Evolutionary conservation across 306 rosid species (phyloP).

Genomic region (Vigna reflexopilosa): DNA sequence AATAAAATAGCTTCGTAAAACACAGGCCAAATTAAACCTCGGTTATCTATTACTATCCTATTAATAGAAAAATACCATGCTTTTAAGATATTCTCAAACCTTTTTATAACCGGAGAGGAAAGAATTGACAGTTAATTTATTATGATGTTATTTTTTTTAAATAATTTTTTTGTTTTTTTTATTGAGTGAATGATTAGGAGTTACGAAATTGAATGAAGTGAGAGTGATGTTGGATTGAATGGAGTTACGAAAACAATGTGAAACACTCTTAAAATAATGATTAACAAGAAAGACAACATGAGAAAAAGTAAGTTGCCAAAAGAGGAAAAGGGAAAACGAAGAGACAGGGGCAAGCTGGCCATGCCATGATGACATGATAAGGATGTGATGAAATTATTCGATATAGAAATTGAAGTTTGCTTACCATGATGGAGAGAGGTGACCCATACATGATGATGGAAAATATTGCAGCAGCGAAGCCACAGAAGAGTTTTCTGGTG

Average conservation of each 20-base stretch:
- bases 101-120: too few species aligned
- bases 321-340: neutral
- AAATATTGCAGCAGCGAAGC: slow-evolving; percentile 69
- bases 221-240: neutral
- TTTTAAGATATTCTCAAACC: too few species aligned
- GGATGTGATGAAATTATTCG: neutral
- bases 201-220: neutral
- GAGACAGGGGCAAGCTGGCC: neutral
- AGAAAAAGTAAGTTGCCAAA: neutral
- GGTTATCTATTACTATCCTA: too few species aligned
- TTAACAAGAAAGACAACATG: neutral
- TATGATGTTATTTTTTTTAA: neutral
- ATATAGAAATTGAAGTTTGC: slow-evolving; percentile 1
- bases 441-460: slow-evolving; percentile 92
- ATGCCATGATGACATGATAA: neutral
- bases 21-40: too few species aligned
- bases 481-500: slow-evolving; percentile 69
- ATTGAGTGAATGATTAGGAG: neutral
- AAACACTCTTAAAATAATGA: neutral
- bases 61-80: too few species aligned
- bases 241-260: neutral
- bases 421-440: slow-evolving; percentile 88
- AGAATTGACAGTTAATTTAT: too few species aligned
- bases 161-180: neutral
- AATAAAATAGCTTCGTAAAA: too few species aligned